Evolutionary conservation across 2,329 filamentous ascomycete species (phyloP).

Genomic region (Fusarium pininemorale): DNA sequence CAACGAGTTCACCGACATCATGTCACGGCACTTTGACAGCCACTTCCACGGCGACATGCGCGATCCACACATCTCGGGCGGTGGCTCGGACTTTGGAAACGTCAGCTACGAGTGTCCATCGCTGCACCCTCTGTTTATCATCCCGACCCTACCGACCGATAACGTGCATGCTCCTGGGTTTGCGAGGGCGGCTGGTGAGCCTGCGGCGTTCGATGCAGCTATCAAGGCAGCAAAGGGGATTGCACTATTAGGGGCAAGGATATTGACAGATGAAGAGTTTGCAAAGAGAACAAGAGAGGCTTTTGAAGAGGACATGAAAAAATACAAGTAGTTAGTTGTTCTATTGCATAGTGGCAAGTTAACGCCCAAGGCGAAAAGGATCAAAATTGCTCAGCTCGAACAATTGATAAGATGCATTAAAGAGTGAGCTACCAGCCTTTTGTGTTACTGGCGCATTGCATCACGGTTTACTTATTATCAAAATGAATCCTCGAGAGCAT

Average conservation of each 20-base stretch:
- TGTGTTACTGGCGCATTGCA: too few species aligned
- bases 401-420: fast-evolving
- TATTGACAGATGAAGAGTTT: fast-evolving
- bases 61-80: background rate
- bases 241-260: background rate
- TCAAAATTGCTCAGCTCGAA: fast-evolving
- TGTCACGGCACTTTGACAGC: background rate
- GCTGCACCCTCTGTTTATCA: background rate
- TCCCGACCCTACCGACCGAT: background rate
- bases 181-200: background rate
- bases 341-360: fast-evolving
- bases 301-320: background rate
- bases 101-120: background rate
- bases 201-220: background rate
- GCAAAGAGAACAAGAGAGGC: background rate
- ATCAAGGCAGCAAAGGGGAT: background rate
- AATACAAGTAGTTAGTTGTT: background rate
- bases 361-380: fast-evolving
- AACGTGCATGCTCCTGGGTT: background rate
- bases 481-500: too few species aligned
- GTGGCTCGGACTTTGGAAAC: background rate
- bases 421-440: too few species aligned
- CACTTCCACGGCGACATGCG: background rate
- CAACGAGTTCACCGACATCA: background rate
- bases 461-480: fast-evolving